phyloP scores from a whole-genome alignment of 2,329 filamentous ascomycete genomes.

The Aspergillus fumigatus region DNA sequence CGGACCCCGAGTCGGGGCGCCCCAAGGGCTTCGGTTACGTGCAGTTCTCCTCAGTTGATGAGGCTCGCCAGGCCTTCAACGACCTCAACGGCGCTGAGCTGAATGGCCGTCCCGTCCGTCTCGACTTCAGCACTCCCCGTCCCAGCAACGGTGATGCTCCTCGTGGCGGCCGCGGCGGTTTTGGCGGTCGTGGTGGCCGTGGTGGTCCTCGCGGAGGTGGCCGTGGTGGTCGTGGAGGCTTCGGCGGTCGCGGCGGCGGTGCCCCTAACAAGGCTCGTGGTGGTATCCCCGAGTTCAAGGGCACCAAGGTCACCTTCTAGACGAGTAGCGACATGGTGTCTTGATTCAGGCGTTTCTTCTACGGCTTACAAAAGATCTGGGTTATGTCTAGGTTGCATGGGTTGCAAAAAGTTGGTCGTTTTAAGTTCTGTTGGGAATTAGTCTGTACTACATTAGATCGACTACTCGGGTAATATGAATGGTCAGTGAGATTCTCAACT shows the following conservation, averaged over 20 bases:
- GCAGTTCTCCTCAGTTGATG: slow-evolving; percentile 74
- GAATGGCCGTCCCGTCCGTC: slow-evolving; percentile 68
- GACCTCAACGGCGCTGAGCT: slow-evolving; percentile 68
- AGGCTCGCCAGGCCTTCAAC: slow-evolving; percentile 71
- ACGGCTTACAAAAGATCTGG: background rate
- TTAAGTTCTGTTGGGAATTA: background rate
- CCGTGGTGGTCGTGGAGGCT: slow-evolving; percentile 42
- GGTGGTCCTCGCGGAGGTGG: slow-evolving; percentile 51
- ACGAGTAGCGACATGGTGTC: slow-evolving; percentile 8
- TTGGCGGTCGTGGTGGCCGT: slow-evolving; percentile 49
- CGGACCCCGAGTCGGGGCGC: slow-evolving; percentile 75
- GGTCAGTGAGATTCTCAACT: background rate
- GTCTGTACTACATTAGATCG: background rate
- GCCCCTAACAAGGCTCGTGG: slow-evolving; percentile 48
- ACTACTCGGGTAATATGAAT: background rate
- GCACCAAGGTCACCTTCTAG: slow-evolving; percentile 73
- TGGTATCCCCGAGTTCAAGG: slow-evolving; percentile 64
- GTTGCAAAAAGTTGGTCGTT: background rate
- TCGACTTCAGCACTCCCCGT: slow-evolving; percentile 74
- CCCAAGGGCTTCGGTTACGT: slow-evolving; percentile 94
- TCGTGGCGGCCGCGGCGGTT: slow-evolving; percentile 41
- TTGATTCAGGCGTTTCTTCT: background rate
- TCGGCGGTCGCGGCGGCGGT: slow-evolving; percentile 44
- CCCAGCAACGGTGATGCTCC: slow-evolving; percentile 49
- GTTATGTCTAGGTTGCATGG: slow-evolving; percentile 6